These are phyloP conservation scores for Alloascoidea africana DNA, from an alignment of 805 yeast genomes.

Conservation along the genomic window DNA sequence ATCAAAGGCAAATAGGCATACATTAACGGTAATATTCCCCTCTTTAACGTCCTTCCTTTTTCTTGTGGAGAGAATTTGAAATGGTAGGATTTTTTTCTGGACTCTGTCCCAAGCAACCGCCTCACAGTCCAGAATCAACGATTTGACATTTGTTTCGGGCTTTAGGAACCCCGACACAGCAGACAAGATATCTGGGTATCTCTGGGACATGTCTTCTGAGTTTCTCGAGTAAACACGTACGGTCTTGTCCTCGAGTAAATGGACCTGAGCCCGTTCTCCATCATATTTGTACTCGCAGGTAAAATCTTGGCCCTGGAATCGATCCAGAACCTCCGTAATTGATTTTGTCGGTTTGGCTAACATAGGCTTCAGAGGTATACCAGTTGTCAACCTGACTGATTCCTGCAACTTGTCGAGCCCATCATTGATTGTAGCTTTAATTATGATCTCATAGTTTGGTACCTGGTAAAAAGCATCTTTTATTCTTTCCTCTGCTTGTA, in stretches of 20 bases:
- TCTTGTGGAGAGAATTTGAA: conserved; percentile 85
- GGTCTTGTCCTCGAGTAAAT: conserved; percentile 46
- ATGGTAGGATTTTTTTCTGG: conserved; percentile 71
- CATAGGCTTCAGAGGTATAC: conserved; percentile 95
- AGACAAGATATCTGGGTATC: conserved; percentile 81
- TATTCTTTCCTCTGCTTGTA: conserved; percentile 60
- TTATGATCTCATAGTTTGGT: conserved; percentile 78
- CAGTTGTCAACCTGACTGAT: conserved; percentile 69
- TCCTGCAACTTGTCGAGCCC: conserved; percentile 57
- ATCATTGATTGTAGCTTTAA: conserved; percentile 43
- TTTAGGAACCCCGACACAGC: conserved; percentile 46
- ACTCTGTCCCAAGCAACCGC: conserved; percentile 95
- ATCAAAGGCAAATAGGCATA: conserved; percentile 89
- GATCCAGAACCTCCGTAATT: conserved; percentile 78
- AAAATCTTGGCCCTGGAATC: conserved; percentile 72
- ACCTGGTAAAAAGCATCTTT: conserved; percentile 80
- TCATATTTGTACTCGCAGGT: conserved; percentile 97
- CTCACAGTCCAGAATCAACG: conserved; percentile 84
- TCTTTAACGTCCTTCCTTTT: conserved; percentile 87
- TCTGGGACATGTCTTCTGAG: conserved; percentile 91
- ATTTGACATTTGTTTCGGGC: conserved; percentile 21
- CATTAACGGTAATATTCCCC: conserved; percentile 77
- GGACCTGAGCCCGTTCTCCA: conserved; percentile 96
- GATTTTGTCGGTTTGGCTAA: conserved; percentile 95
- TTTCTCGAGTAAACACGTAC: conserved; percentile 81